phyloP scores from a whole-genome alignment of 371 early-diverging fungal species.

The Mucor velutinosus region DNA sequence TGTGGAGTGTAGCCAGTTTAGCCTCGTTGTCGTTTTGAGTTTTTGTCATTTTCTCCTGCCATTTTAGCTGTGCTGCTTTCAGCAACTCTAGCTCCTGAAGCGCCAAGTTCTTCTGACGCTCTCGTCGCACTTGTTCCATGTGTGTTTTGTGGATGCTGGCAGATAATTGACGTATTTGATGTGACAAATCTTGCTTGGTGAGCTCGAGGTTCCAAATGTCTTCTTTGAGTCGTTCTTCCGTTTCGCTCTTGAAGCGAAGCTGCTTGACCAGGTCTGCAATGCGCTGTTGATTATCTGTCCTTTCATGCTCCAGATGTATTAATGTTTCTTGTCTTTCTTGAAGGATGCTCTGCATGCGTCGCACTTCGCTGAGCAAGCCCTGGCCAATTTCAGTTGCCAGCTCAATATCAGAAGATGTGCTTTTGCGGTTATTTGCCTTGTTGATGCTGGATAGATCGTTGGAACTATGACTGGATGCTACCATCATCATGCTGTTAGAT shows the following conservation, averaged over 20 bases:
- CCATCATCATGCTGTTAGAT: not conserved
- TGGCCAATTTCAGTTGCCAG: slow-evolving; percentile 47
- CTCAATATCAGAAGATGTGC: slow-evolving; percentile 23
- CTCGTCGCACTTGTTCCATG: slow-evolving; percentile 51
- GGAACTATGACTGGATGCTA: slow-evolving; percentile 5
- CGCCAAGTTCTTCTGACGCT: slow-evolving; percentile 45
- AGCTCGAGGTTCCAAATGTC: slow-evolving; percentile 43
- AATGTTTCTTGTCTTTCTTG: slow-evolving; percentile 58
- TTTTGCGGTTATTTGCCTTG: not conserved
- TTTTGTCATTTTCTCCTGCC: slow-evolving; percentile 18
- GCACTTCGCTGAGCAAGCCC: slow-evolving; percentile 42
- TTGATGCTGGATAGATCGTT: not conserved
- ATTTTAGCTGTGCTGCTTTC: slow-evolving; percentile 18
- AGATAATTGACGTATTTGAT: slow-evolving; percentile 53
- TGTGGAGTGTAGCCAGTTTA: slow-evolving; percentile 15
- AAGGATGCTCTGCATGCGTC: slow-evolving; percentile 40
- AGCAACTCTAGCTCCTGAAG: slow-evolving; percentile 49
- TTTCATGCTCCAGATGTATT: slow-evolving; percentile 54
- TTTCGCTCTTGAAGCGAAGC: slow-evolving; percentile 48
- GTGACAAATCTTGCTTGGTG: slow-evolving; percentile 37
- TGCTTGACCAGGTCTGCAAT: slow-evolving; percentile 57
- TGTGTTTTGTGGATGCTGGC: slow-evolving; percentile 39
- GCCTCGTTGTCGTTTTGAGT: slow-evolving; percentile 27
- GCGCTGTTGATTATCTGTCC: slow-evolving; percentile 54
- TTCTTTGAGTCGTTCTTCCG: slow-evolving; percentile 45